Evolutionary conservation across 805 yeast genomes (phyloP), one percentile per base, ranked within the genome.

Genomic region (Torulaspora maleeae): DNA sequence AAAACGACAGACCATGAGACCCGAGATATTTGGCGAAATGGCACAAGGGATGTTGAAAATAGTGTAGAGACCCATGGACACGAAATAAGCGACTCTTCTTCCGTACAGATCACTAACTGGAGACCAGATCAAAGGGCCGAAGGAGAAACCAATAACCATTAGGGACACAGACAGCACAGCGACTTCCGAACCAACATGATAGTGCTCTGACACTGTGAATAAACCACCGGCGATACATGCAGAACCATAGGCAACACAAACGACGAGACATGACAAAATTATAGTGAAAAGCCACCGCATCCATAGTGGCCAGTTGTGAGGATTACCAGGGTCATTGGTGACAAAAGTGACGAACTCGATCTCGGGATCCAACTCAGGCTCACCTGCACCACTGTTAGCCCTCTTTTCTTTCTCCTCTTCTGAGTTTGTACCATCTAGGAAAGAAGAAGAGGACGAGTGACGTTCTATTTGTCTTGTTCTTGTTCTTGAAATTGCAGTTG

Each of bases 201-300:
- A 87, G 56, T 79, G 74, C 11, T 82, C 82, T 49, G 72, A 69
- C 49, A 87, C 79, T 13, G 83, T 72, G n/a, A 74, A 76, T 39
- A 90, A 69, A 36, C 95, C 93, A 55, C 95, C 95, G 20, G 95
- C 83, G 56, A 87, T 83, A 61, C 91, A 84, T 1, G 96, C 84
- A 3, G 96, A 86, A 33, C 96, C 96, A 63, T 86, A 89, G 2
- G 97, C 97, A 25, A 91, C 96, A 58, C 88, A 78, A 46, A 90
- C 82, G 41, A 90, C 96, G 51, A 86, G 73, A 27, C 79, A 53
- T 1, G 96, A 80, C 19, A 86, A 70, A 8, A 81, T 52, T 25
- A 83, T 61, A 0, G 97, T 88, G 61, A 83, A 86, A 1, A 64
- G 3, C 86, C 90, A 81, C 60, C 79, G 78, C 17, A 63, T 44